Evolutionary conservation across 2,329 filamentous ascomycete species (phyloP).

Genomic region (Xylaria polymorpha): DNA sequence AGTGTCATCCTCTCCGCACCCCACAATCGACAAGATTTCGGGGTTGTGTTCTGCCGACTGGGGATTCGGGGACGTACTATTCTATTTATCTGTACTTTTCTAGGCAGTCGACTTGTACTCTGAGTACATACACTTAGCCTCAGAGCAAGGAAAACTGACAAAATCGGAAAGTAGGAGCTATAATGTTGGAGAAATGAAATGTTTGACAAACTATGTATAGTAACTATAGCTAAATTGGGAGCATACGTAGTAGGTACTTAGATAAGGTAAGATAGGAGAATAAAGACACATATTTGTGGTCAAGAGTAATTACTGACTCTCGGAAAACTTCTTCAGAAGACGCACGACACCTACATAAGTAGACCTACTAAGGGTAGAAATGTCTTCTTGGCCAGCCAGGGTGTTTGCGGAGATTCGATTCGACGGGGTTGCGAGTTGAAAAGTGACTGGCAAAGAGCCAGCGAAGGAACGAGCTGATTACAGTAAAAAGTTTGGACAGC

Average conservation of each 20-base stretch:
- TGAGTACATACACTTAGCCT: too few relatives aligned
- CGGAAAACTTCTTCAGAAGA: conserved; percentile 14
- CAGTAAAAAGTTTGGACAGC: background rate
- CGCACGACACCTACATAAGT: background rate
- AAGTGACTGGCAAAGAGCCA: conserved; percentile 12
- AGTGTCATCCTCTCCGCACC: conserved; percentile 23
- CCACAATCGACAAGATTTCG: conserved; percentile 19
- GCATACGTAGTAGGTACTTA: background rate
- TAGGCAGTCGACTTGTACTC: background rate
- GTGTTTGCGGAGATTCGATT: conserved; percentile 5
- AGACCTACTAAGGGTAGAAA: background rate
- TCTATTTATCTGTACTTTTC: background rate
- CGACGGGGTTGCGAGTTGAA: conserved; percentile 22
- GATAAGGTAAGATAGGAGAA: background rate
- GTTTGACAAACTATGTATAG: too few relatives aligned
- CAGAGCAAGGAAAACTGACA: background rate
- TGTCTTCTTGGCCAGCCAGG: conserved; percentile 4
- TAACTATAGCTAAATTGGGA: too few relatives aligned
- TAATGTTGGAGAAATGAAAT: too few relatives aligned
- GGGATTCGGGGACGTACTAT: background rate
- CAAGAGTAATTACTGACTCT: background rate
- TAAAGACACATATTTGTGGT: too few relatives aligned
- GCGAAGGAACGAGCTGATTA: background rate
- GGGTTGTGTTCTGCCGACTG: conserved; percentile 20
- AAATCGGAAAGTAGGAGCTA: background rate